A percentile compares a stretch with the other conserved stretches of the same genome.
These are phyloP conservation scores for Xylariaceae sp. DNA, from an alignment of 2,329 filamentous ascomycete genomes.

Conservation along the genomic window DNA sequence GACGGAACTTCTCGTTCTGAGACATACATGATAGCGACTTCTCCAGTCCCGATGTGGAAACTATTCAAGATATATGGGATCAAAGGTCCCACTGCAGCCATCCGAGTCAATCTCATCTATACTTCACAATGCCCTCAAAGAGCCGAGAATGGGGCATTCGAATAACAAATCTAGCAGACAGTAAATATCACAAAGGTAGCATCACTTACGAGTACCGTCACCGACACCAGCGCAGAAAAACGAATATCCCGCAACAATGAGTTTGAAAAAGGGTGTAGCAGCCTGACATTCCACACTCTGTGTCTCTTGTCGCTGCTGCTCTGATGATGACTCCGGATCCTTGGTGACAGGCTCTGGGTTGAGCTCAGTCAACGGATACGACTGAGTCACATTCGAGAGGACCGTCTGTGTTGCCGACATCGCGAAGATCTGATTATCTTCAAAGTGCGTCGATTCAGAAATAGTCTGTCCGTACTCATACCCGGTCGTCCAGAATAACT, in stretches of 20 bases:
- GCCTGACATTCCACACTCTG: constrained; percentile 22
- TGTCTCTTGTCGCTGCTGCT: constrained; percentile 8
- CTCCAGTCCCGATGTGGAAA: constrained; percentile 39
- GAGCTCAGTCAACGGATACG: constrained; percentile 25
- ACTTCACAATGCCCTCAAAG: not conserved
- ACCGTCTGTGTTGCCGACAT: constrained; percentile 23
- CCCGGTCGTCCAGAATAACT: not conserved
- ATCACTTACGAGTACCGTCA: constrained; percentile 46
- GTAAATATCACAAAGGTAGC: not conserved
- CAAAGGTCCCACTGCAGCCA: constrained; percentile 46
- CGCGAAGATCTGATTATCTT: not conserved
- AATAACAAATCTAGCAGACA: not conserved
- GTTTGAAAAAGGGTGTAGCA: constrained; percentile 38
- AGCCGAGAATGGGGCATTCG: not conserved
- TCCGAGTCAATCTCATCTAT: not conserved
- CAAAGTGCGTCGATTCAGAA: too few species aligned
- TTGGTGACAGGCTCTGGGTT: constrained; percentile 6
- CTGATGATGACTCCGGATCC: constrained; percentile 20
- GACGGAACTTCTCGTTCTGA: too few species aligned
- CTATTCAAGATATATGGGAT: constrained; percentile 57
- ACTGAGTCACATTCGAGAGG: constrained; percentile 15
- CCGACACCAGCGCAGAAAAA: constrained; percentile 63
- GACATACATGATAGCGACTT: constrained; percentile 30
- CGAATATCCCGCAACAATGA: constrained; percentile 52
- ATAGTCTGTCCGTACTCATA: not conserved